These are phyloP conservation scores for Corymbia maculata DNA, from an alignment of 345 rosid species.

Conservation along the genomic window DNA sequence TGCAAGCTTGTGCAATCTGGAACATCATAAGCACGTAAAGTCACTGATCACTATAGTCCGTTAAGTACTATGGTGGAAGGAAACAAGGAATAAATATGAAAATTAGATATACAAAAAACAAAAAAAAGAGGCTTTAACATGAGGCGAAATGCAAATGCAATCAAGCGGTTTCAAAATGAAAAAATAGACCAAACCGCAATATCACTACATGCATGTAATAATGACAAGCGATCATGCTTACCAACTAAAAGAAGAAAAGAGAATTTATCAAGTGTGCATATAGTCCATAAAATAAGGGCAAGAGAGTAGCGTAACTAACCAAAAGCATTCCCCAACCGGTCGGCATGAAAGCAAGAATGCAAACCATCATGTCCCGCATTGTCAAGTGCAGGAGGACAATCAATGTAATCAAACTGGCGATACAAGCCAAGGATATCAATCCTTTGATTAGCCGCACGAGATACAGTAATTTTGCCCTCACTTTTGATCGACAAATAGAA, in stretches of 20 bases:
- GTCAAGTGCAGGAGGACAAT: constrained; percentile 40
- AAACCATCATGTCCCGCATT: constrained; percentile 66
- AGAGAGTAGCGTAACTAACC: constrained; percentile 32
- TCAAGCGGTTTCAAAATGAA: no score
- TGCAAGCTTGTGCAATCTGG: constrained; percentile 95
- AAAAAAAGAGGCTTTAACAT: no score
- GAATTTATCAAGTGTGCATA: no score
- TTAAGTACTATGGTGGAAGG: no score
- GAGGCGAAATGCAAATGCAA: no score
- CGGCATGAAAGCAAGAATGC: constrained; percentile 97
- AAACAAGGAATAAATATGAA: no score
- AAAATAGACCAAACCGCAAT: no score
- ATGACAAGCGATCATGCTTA: no score
- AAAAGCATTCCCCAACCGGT: constrained; percentile 98
- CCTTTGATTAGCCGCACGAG: constrained; percentile 90
- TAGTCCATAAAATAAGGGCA: not conserved
- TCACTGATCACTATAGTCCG: no score
- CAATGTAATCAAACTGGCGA: constrained; percentile 54
- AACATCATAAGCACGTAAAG: not conserved
- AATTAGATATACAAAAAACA: no score
- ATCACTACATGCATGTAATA: no score
- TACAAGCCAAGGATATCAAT: constrained; percentile 55
- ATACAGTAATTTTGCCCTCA: constrained; percentile 89
- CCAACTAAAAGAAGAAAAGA: no score
- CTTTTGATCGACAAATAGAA: constrained; percentile 77